A percentile compares a stretch with the other conserved stretches of the same genome.
These are phyloP conservation scores for Physaria fendleri DNA, from an alignment of 345 rosid genomes.

Conservation along the genomic window DNA sequence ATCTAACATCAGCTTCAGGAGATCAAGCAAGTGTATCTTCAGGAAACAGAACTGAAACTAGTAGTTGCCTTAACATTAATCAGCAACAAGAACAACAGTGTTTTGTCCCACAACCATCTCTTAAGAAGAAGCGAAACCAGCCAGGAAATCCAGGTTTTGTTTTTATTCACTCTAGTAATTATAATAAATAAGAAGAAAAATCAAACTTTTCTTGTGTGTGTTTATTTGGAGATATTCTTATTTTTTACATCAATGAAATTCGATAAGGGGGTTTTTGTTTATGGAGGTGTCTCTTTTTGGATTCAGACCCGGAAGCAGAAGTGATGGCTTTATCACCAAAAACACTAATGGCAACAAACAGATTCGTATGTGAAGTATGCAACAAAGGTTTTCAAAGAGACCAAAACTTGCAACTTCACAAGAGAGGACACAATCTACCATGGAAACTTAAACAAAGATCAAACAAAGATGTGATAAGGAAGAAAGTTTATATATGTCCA, in stretches of 20 bases:
- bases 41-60: slow-evolving; percentile 40
- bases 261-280: no score
- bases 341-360: slow-evolving; percentile 74
- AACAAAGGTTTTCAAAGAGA: slow-evolving; percentile 81
- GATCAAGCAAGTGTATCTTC: slow-evolving; percentile 59
- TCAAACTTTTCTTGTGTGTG: background rate
- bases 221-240: no score
- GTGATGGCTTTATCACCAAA: slow-evolving; percentile 78
- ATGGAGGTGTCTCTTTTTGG: background rate
- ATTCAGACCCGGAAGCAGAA: slow-evolving; percentile 72
- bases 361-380: slow-evolving; percentile 75
- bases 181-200: background rate
- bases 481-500: slow-evolving; percentile 74
- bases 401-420: slow-evolving; percentile 77
- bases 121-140: slow-evolving; percentile 67
- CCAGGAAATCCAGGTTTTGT: slow-evolving; percentile 86
- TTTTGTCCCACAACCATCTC: slow-evolving; percentile 32
- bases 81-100: slow-evolving; percentile 32
- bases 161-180: background rate
- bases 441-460: slow-evolving; percentile 80
- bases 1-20: slow-evolving; percentile 65
- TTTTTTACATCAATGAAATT: no score
- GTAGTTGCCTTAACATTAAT: slow-evolving; percentile 11
- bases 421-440: slow-evolving; percentile 79
- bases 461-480: slow-evolving; percentile 49